A percentile compares a stretch with the other conserved stretches of the same genome.
These are phyloP conservation scores for Starmerella sirachaensis DNA, from an alignment of 805 yeast species.

Conservation along the genomic window DNA sequence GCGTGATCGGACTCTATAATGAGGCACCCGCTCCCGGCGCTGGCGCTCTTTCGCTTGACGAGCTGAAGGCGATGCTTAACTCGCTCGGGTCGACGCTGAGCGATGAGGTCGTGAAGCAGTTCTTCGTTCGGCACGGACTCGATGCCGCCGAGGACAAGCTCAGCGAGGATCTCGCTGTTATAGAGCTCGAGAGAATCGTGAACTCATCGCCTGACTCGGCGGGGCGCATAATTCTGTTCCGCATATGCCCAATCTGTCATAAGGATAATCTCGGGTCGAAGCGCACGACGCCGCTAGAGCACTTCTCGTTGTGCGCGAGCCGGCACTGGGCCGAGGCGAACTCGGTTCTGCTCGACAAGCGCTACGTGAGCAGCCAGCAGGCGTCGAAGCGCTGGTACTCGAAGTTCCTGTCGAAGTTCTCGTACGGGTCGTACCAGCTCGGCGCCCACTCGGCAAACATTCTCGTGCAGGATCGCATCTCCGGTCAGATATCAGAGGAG, in stretches of 20 bases:
- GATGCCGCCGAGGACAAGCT: slow-evolving; percentile 32
- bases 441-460: slow-evolving; percentile 92
- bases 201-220: slow-evolving; percentile 16
- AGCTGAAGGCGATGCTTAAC: slow-evolving; percentile 53
- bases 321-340: slow-evolving; percentile 59
- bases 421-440: slow-evolving; percentile 74
- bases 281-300: slow-evolving; percentile 39
- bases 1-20: slow-evolving; percentile 45
- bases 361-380: slow-evolving; percentile 64
- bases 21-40: slow-evolving; percentile 29
- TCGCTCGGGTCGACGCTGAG: slow-evolving; percentile 44
- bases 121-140: slow-evolving; percentile 26
- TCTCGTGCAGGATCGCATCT: slow-evolving; percentile 77
- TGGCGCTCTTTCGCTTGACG: slow-evolving; percentile 41
- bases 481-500: slow-evolving; percentile 86
- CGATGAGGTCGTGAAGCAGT: slow-evolving; percentile 24
- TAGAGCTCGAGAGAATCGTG: slow-evolving; percentile 37
- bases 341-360: slow-evolving; percentile 43
- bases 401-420: slow-evolving; percentile 66
- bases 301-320: slow-evolving; percentile 74
- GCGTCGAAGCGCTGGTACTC: slow-evolving; percentile 87
- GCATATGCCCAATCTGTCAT: slow-evolving; percentile 72
- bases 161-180: slow-evolving; percentile 43
- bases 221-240: slow-evolving; percentile 44
- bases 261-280: slow-evolving; percentile 36